Conservation (phyloP, 1,284 basidiomycete species). For the Amylostereum areolatum region DNA sequence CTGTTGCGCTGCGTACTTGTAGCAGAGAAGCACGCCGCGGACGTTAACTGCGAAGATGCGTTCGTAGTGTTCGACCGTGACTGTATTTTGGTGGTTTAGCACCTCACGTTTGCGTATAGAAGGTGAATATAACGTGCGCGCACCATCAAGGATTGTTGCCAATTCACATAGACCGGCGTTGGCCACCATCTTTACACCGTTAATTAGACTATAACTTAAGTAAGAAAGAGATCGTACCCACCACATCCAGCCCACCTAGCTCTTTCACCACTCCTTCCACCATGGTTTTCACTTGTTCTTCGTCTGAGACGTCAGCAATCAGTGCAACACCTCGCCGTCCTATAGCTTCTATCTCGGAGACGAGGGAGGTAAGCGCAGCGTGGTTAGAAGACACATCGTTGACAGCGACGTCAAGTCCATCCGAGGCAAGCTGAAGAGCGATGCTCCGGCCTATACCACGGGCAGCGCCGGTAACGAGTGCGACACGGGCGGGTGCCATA, state of each 20-base stretch:
- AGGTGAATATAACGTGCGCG: neutral
- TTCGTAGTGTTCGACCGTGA: neutral
- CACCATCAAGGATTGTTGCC: neutral
- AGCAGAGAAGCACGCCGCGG: constrained; percentile 28
- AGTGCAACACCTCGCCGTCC: constrained; percentile 14
- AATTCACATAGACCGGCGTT: neutral
- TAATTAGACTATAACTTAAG: no score
- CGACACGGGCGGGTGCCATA: constrained; percentile 14
- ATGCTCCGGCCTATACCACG: constrained; percentile 31
- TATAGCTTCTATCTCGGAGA: constrained; percentile 14
- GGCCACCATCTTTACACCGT: neutral
- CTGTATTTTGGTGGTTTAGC: constrained; percentile 5
- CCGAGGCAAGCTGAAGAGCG: constrained; percentile 26
- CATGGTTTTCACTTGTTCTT: neutral
- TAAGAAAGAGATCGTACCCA: neutral
- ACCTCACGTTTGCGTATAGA: neutral
- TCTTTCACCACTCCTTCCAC: neutral
- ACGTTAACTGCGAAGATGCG: constrained; percentile 18
- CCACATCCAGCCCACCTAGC: neutral
- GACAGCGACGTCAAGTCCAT: constrained; percentile 31
- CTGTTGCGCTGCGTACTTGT: constrained; percentile 32
- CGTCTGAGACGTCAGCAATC: neutral
- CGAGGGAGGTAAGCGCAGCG: constrained; percentile 9
- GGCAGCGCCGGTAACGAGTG: constrained; percentile 29
- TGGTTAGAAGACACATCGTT: constrained; percentile 24